A percentile compares a stretch with the other conserved stretches of the same genome.
These are phyloP conservation scores for Gracilaria gracilis DNA, from an alignment of 23 red algal genomes.

Conservation along the genomic window DNA sequence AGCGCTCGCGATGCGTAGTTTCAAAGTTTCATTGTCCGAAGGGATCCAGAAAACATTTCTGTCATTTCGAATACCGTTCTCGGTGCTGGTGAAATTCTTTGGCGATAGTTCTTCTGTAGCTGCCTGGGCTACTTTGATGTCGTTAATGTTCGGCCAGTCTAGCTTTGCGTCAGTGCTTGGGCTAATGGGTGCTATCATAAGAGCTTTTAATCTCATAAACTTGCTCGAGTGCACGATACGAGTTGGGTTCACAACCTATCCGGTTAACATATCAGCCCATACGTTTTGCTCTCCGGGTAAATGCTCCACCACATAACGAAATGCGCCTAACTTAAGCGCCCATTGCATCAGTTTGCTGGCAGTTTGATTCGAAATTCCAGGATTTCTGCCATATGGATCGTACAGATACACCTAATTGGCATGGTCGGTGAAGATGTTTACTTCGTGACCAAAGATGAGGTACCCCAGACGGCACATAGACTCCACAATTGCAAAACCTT, in stretches of 20 bases:
- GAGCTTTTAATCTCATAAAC: too few relatives aligned
- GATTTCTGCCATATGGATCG: neutral
- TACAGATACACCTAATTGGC: conserved; percentile 31
- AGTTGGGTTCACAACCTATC: too few relatives aligned
- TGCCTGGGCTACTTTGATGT: neutral
- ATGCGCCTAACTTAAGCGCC: conserved; percentile 5
- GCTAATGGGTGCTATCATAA: neutral
- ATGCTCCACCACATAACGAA: conserved; percentile 25
- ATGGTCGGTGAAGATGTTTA: conserved; percentile 44
- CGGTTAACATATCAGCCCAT: conserved; percentile 22
- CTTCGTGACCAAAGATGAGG: conserved; percentile 1
- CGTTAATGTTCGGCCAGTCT: neutral
- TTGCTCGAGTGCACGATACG: too few relatives aligned
- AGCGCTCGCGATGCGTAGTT: neutral
- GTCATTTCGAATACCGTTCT: neutral
- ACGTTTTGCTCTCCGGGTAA: conserved; percentile 23
- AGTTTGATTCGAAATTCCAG: conserved; percentile 13
- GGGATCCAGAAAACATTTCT: neutral
- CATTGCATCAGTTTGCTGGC: conserved; percentile 46
- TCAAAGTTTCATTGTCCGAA: neutral
- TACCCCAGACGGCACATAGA: conserved; percentile 28
- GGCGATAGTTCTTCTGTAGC: neutral
- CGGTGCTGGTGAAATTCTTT: neutral
- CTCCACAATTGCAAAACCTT: conserved; percentile 30
- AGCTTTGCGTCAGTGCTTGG: neutral